Evolutionary conservation across 495 filamentous ascomycete genomes (phyloP).

Genomic region (Neurospora pannonica): DNA sequence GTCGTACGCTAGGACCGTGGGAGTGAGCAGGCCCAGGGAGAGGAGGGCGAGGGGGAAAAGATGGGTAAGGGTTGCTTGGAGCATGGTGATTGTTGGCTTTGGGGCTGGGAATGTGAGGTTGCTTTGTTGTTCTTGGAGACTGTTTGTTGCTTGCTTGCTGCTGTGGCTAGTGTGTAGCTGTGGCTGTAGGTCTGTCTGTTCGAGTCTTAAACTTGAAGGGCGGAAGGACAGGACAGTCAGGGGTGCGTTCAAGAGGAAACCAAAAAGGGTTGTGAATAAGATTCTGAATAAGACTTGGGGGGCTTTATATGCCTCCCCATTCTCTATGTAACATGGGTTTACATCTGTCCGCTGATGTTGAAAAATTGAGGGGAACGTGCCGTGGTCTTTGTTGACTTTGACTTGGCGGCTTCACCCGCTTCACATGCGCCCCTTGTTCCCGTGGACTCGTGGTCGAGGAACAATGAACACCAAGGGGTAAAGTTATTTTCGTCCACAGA

Average conservation of each 20-base stretch:
- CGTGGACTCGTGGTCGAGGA: background rate
- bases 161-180: background rate
- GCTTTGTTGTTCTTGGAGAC: background rate
- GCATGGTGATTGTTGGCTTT: background rate
- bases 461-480: background rate
- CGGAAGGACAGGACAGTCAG: background rate
- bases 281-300: rapidly evolving
- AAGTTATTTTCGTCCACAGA: background rate
- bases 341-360: background rate
- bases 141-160: background rate
- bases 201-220: background rate
- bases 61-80: background rate
- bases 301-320: background rate
- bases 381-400: background rate
- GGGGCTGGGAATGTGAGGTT: background rate
- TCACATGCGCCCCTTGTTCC: background rate
- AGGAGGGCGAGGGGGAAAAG: background rate
- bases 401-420: background rate
- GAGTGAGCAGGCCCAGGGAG: background rate
- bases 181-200: background rate
- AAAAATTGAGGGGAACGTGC: background rate
- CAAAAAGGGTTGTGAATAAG: background rate
- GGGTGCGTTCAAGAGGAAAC: background rate
- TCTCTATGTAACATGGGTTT: background rate
- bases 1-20: too few relatives aligned